Base-by-base conservation (phyloP, 2,329 filamentous ascomycete genomes). In the Cercospora nicotianae region DNA sequence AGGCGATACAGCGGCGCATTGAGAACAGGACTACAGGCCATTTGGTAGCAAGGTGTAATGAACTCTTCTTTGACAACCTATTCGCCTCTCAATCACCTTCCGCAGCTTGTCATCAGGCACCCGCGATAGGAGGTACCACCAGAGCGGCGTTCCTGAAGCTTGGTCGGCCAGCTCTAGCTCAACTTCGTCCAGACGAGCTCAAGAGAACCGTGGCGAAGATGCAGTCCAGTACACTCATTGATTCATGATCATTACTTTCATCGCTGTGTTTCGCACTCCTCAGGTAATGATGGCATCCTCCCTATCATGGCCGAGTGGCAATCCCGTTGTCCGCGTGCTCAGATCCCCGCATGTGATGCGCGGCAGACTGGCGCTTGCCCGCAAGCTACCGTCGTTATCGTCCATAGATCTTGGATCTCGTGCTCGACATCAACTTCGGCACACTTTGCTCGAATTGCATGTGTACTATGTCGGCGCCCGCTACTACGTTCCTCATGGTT, bases 291-390 rank as follows among this genome's bases (percentile, higher is more conserved):
- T 33, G 13, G 30, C 26, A n/a, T 33, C 30, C 16, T 33, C 30
- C 53, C 53, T 30, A 31, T 58, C 53, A 18, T 58, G 53, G 53
- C 28, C 53, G 26, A 58, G 53, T 58, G 53, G 53, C 26, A 58
- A 58, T 58, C 53, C 53, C 53, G 53, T 58, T 58, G 53, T 58
- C 53, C 53, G 53, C 53, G 53, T 30, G 53, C 53, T 58, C 53
- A 26, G 53, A 31, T 58, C 53, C 53, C 53, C 53, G 53, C 53
- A 58, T 58, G 53, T 58, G 53, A 58, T 58, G 53, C 30, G 30
- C 26, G 30, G 53, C 53, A 51, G 18, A 58, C 53, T 31, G 53
- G 53, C 53, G 53, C 53, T 58, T 58, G 53, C 53, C 45, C 26
- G 53, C 53, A 28, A 58, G 53, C 53, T 33, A 58, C 53, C 53